These are phyloP conservation scores for Kurtzmaniella quercitrusa DNA, from an alignment of 1,139 yeast species.

Conservation along the genomic window DNA sequence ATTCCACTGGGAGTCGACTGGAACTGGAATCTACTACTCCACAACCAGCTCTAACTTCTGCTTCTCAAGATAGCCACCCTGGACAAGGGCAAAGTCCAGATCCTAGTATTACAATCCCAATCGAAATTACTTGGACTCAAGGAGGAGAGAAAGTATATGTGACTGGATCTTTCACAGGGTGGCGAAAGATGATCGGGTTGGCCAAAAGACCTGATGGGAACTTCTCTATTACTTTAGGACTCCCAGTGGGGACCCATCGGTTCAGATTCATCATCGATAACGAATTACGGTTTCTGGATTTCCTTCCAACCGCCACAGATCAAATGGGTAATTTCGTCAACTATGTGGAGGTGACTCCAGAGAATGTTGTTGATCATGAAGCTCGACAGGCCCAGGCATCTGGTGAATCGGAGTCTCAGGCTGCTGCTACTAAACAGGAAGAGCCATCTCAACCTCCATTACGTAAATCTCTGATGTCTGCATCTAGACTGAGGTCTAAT, in stretches of 20 bases:
- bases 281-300: slow-evolving; percentile 44
- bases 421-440: slow-evolving; percentile 8
- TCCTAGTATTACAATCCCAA: slow-evolving; percentile 52
- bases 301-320: slow-evolving; percentile 47
- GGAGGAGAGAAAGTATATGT: slow-evolving; percentile 82
- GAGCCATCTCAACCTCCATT: slow-evolving; percentile 10
- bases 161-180: slow-evolving; percentile 47
- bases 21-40: not conserved
- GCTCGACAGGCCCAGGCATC: slow-evolving; percentile 15
- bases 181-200: slow-evolving; percentile 50
- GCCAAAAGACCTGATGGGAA: slow-evolving; percentile 44
- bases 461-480: slow-evolving; percentile 27
- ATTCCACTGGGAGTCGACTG: not conserved
- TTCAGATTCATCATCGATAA: slow-evolving; percentile 46
- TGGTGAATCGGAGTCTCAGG: slow-evolving; percentile 1
- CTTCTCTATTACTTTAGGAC: slow-evolving; percentile 39
- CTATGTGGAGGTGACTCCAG: slow-evolving; percentile 46
- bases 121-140: slow-evolving; percentile 88
- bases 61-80: not conserved
- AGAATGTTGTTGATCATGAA: slow-evolving; percentile 28
- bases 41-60: not conserved
- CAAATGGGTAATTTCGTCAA: slow-evolving; percentile 51
- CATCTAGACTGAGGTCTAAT: slow-evolving; percentile 32
- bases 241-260: slow-evolving; percentile 46
- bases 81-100: slow-evolving; percentile 14